A percentile compares a stretch with the other conserved stretches of the same genome.
phyloP scores from a whole-genome alignment of 805 yeast species.

The Candida nanaspora region DNA sequence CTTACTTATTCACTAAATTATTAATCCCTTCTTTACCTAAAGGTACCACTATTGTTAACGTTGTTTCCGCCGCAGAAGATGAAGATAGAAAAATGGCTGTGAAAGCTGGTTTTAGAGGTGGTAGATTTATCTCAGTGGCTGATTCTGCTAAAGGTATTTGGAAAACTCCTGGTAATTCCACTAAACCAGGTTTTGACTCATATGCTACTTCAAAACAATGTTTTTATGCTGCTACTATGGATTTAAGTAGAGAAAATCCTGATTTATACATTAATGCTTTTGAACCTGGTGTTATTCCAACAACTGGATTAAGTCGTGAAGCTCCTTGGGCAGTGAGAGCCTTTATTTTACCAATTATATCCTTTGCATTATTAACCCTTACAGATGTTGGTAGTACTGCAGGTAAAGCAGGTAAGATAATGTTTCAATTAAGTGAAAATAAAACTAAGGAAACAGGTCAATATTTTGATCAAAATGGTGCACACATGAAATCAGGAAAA shows the following conservation, averaged over 20 bases:
- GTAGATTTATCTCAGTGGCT: background rate
- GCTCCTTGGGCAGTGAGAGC: background rate
- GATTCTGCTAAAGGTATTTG: background rate
- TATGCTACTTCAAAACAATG: background rate
- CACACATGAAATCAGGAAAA: background rate
- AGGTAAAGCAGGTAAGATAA: background rate
- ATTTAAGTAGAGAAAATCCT: background rate
- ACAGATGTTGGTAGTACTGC: background rate
- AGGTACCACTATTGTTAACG: background rate
- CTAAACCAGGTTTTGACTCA: background rate
- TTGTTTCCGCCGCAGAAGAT: background rate
- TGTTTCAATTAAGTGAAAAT: background rate
- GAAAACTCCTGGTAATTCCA: background rate
- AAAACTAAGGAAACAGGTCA: background rate
- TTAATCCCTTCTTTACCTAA: no score
- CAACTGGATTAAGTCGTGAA: background rate
- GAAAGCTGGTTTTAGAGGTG: background rate
- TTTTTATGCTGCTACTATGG: background rate
- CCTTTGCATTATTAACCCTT: background rate
- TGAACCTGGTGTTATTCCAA: background rate
- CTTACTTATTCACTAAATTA: background rate
- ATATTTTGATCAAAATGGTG: background rate
- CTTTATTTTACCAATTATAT: background rate
- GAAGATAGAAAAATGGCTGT: background rate
- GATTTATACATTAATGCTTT: no score